phyloP scores from a whole-genome alignment of 805 yeast genomes.

The Danielozyma ontarioensis region DNA sequence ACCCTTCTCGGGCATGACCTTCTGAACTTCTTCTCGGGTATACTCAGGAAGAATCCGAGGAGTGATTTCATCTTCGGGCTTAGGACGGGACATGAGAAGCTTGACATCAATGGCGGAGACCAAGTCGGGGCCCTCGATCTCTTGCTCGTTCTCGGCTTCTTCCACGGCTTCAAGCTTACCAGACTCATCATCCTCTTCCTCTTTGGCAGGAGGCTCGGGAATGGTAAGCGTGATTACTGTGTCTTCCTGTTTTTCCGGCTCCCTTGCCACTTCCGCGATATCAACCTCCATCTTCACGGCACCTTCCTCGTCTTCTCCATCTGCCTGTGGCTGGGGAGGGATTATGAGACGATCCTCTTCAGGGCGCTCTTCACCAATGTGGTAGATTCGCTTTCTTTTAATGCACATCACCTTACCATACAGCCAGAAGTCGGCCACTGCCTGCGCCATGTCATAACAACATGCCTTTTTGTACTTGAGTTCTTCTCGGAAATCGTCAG shows the following conservation, averaged over 20 bases:
- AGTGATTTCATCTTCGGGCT: slow-evolving; percentile 25
- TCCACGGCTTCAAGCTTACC: slow-evolving; percentile 1
- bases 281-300: background rate
- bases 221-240: background rate
- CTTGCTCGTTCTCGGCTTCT: slow-evolving; percentile 6
- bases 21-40: slow-evolving; percentile 26
- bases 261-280: background rate
- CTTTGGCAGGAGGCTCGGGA: background rate
- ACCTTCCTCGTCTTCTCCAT: background rate
- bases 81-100: slow-evolving; percentile 22
- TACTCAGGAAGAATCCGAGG: slow-evolving; percentile 21
- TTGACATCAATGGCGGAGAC: slow-evolving; percentile 31
- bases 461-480: slow-evolving; percentile 65
- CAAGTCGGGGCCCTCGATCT: slow-evolving; percentile 3
- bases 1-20: too few species aligned
- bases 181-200: too few species aligned
- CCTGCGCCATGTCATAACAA: slow-evolving; percentile 65
- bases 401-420: slow-evolving; percentile 66
- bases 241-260: background rate
- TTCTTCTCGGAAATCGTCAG: slow-evolving; percentile 69
- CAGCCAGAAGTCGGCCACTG: slow-evolving; percentile 72
- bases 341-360: background rate
- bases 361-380: slow-evolving; percentile 1
- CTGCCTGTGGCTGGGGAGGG: background rate
- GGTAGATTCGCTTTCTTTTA: slow-evolving; percentile 40